Conservation (phyloP, 2,329 filamentous ascomycete species). For the Pestalotiopsis sp. region DNA sequence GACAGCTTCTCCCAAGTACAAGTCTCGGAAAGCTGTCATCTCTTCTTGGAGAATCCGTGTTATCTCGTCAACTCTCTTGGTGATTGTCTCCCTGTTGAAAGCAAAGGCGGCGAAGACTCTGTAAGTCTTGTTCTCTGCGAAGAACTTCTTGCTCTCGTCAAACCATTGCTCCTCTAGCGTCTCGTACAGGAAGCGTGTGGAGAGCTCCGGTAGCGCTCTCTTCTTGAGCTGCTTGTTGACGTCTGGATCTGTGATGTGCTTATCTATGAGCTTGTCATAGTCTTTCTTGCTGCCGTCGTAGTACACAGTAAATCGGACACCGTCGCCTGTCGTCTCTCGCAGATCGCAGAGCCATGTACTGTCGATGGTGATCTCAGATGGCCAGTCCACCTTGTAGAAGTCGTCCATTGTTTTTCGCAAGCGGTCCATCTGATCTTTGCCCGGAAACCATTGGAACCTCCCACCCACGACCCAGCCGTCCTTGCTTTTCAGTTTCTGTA, state of each 20-base stretch:
- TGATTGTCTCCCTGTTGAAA: slow-evolving; percentile 17
- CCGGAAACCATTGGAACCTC: slow-evolving; percentile 25
- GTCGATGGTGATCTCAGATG: slow-evolving; percentile 30
- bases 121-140: slow-evolving; percentile 25
- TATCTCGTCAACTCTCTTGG: slow-evolving; percentile 2
- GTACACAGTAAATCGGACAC: slow-evolving; percentile 21
- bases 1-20: slow-evolving; percentile 16
- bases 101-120: slow-evolving; percentile 31
- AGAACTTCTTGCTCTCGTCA: slow-evolving; percentile 29
- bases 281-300: slow-evolving; percentile 20
- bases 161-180: slow-evolving; percentile 31
- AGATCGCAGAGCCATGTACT: slow-evolving; percentile 23
- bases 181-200: slow-evolving; percentile 31
- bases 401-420: slow-evolving; percentile 25
- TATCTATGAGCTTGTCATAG: slow-evolving; percentile 7
- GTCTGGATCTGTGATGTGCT: slow-evolving; percentile 10
- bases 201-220: slow-evolving; percentile 21
- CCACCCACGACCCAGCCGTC: slow-evolving; percentile 27
- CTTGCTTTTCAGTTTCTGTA: slow-evolving; percentile 18
- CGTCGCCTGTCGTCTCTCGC: background rate
- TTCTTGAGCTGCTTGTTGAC: slow-evolving; percentile 26
- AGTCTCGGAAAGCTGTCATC: slow-evolving; percentile 15
- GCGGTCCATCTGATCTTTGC: slow-evolving; percentile 14
- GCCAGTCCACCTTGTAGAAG: slow-evolving; percentile 31
- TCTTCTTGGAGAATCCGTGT: slow-evolving; percentile 19